phyloP scores from a whole-genome alignment of 345 rosid species.

The Nasturtium officinale region DNA sequence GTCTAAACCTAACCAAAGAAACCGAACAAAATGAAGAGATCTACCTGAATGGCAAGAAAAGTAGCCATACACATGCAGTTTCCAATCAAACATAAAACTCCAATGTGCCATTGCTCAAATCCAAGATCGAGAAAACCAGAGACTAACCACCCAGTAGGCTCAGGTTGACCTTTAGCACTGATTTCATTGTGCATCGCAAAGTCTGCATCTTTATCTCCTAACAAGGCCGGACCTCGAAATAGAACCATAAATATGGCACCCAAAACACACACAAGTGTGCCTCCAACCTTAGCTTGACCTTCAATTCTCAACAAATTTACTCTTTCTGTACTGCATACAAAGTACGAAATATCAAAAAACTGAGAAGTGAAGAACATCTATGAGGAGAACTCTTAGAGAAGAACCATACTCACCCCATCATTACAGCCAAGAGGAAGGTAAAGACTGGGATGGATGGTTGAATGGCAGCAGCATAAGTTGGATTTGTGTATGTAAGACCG shows the following conservation, averaged over 20 bases:
- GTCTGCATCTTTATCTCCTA: constrained; percentile 63
- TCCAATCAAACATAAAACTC: constrained; percentile 92
- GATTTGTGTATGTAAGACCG: constrained; percentile 96
- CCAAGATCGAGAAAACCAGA: constrained; percentile 62
- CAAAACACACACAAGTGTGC: constrained; percentile 76
- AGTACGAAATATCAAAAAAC: constrained; percentile 32
- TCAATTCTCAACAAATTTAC: constrained; percentile 73
- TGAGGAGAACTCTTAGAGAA: background rate
- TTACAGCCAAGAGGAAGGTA: constrained; percentile 84
- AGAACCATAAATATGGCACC: constrained; percentile 90
- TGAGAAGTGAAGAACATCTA: background rate
- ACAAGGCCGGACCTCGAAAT: constrained; percentile 82
- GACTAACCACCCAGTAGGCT: constrained; percentile 79
- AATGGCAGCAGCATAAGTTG: constrained; percentile 95
- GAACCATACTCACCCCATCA: constrained; percentile 75
- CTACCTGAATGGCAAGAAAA: constrained; percentile 90
- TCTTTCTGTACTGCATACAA: constrained; percentile 92
- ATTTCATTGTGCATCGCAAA: constrained; percentile 57
- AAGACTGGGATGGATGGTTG: constrained; percentile 98
- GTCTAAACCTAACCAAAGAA: constrained; percentile 18
- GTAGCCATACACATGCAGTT: constrained; percentile 99
- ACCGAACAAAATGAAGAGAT: constrained; percentile 10
- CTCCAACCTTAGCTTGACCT: constrained; percentile 91
- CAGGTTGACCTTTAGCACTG: constrained; percentile 84
- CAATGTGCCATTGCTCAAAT: constrained; percentile 79